Evolutionary conservation across 2,329 filamentous ascomycete species (phyloP).

Genomic region (Proliferodiscus dingleyae): DNA sequence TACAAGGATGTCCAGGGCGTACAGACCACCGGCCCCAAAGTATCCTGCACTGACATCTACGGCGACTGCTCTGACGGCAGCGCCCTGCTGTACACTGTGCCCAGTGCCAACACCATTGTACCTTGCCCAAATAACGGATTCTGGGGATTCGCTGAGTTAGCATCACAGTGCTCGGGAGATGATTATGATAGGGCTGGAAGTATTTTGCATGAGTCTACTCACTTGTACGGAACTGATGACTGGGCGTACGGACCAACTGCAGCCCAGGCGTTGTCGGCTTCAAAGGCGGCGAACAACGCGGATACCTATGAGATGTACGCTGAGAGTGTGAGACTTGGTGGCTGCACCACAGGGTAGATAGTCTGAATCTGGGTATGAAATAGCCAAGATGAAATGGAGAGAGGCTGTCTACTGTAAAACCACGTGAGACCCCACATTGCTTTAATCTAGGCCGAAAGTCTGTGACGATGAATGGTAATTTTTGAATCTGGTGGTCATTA

Average conservation of each 20-base stretch:
- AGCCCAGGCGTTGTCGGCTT: conserved; percentile 15
- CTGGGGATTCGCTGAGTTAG: conserved; percentile 19
- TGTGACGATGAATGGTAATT: too few species aligned
- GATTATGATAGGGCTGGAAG: conserved; percentile 22
- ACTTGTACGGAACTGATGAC: conserved; percentile 23
- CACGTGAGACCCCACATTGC: too few species aligned
- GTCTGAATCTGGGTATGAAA: too few species aligned
- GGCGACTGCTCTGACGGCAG: conserved; percentile 19
- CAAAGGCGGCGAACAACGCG: conserved; percentile 20
- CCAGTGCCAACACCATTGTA: conserved; percentile 19
- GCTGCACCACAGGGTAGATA: too few species aligned
- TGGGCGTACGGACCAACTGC: conserved; percentile 22
- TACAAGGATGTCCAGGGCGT: conserved; percentile 20
- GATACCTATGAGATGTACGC: conserved; percentile 28
- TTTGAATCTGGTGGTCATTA: too few species aligned
- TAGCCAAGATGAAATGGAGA: too few species aligned
- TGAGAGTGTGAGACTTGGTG: conserved; percentile 21
- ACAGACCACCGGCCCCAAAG: conserved; percentile 19
- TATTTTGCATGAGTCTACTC: conserved; percentile 23
- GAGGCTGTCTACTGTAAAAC: too few species aligned
- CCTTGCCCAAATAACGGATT: conserved; percentile 24
- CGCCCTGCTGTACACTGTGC: conserved; percentile 22
- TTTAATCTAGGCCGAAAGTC: too few species aligned
- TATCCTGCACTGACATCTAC: conserved; percentile 21
- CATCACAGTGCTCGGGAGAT: conserved; percentile 17